These are phyloP conservation scores for Trichosporon asahii DNA, from an alignment of 1,284 basidiomycete species.

Conservation along the genomic window DNA sequence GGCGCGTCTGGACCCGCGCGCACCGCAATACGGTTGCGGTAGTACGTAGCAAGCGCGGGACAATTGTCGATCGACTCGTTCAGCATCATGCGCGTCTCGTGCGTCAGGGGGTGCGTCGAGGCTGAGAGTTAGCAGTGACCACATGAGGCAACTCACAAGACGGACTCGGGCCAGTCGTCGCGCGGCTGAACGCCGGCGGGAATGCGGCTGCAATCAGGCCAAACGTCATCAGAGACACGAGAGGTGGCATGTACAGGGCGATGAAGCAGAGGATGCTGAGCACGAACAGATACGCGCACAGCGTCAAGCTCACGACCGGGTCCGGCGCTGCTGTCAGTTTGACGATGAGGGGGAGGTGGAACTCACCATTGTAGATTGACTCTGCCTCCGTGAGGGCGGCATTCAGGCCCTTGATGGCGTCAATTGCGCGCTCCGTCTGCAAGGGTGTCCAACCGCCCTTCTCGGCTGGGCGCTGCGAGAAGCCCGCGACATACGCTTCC, in stretches of 20 bases:
- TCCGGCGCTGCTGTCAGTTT: slow-evolving; percentile 18
- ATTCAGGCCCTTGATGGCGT: slow-evolving; percentile 37
- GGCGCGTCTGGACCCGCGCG: slow-evolving; percentile 36
- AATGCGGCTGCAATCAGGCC: neutral
- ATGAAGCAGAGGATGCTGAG: slow-evolving; percentile 14
- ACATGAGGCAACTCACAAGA: slow-evolving; percentile 11
- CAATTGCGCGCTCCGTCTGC: slow-evolving; percentile 43
- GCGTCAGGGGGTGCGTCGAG: slow-evolving; percentile 2
- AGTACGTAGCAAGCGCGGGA: slow-evolving; percentile 38
- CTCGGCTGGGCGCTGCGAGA: slow-evolving; percentile 31
- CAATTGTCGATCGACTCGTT: slow-evolving; percentile 45
- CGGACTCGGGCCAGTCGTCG: slow-evolving; percentile 11
- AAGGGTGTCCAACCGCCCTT: slow-evolving; percentile 44
- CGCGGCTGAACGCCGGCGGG: neutral
- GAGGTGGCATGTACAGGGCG: neutral
- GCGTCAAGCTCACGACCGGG: slow-evolving; percentile 17
- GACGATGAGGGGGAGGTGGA: neutral
- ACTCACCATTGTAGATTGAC: slow-evolving; percentile 44
- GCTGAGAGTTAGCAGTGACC: neutral
- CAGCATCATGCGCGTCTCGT: slow-evolving; percentile 40
- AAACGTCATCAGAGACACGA: neutral
- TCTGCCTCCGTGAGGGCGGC: slow-evolving; percentile 43
- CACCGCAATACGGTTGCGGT: slow-evolving; percentile 34
- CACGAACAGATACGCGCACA: slow-evolving; percentile 16
- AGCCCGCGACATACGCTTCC: slow-evolving; percentile 46